Conservation (phyloP, 805 yeast species). For the Wickerhamiella musiphila region DNA sequence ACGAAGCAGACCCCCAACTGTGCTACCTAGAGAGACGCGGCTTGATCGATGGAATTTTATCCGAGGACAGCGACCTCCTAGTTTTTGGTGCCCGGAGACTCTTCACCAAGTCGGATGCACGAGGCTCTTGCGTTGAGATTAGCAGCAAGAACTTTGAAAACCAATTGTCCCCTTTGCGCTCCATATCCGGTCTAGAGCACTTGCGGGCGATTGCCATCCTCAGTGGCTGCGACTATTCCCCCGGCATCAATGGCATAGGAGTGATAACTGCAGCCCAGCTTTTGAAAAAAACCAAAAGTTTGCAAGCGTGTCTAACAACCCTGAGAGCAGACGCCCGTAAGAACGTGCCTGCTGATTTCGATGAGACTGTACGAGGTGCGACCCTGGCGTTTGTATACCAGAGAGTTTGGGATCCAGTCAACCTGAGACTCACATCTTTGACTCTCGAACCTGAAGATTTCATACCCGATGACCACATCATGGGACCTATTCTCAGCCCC, state of each 20-base stretch:
- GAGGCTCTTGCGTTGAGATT: slow-evolving; percentile 53
- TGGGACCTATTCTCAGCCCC: slow-evolving; percentile 25
- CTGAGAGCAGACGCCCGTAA: slow-evolving; percentile 44
- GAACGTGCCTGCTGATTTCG: slow-evolving; percentile 42
- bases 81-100: slow-evolving; percentile 68
- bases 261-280: slow-evolving; percentile 53
- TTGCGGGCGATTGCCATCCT: slow-evolving; percentile 63
- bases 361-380: slow-evolving; percentile 47
- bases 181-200: background rate
- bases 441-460: slow-evolving; percentile 25
- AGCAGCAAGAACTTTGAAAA: slow-evolving; percentile 34
- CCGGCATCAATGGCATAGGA: slow-evolving; percentile 72
- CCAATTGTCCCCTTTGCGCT: background rate
- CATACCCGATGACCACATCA: slow-evolving; percentile 20
- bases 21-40: slow-evolving; percentile 69
- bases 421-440: slow-evolving; percentile 34
- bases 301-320: slow-evolving; percentile 39
- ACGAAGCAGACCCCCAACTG: slow-evolving; percentile 96
- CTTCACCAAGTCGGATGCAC: slow-evolving; percentile 66
- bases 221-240: slow-evolving; percentile 94
- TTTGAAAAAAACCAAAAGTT: slow-evolving; percentile 32
- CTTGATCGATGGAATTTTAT: slow-evolving; percentile 64
- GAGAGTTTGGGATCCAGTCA: slow-evolving; percentile 61
- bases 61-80: slow-evolving; percentile 87
- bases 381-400: slow-evolving; percentile 67